Evolutionary conservation across 805 yeast genomes (phyloP).

Genomic region (Yarrowia sp.): DNA sequence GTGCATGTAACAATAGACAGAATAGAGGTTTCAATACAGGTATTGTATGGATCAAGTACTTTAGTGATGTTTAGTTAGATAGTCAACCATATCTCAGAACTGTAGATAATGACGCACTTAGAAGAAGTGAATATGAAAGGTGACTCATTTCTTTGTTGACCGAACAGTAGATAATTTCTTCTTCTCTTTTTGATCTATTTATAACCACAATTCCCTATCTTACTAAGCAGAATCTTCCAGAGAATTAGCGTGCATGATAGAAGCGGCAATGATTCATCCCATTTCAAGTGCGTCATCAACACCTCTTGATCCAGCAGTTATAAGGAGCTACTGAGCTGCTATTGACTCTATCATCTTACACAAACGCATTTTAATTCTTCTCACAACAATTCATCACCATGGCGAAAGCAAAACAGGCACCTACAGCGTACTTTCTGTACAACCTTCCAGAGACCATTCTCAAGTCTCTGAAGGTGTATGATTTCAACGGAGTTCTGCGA

Average conservation of each 20-base stretch:
- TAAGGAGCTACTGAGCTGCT: not conserved
- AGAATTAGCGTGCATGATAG: slow-evolving; percentile 9
- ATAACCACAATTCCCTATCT: not conserved
- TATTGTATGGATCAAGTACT: no score
- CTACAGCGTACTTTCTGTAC: slow-evolving; percentile 34
- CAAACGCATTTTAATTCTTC: not conserved
- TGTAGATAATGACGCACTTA: no score
- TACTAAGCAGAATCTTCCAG: not conserved
- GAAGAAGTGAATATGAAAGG: no score
- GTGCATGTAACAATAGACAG: no score
- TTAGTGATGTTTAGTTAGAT: no score
- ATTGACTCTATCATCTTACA: not conserved
- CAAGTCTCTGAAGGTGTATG: slow-evolving; percentile 21
- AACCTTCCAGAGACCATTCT: slow-evolving; percentile 34
- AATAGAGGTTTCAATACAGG: no score
- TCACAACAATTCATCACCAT: not conserved
- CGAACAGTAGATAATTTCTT: no score
- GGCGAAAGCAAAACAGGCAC: slow-evolving; percentile 15
- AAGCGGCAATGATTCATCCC: slow-evolving; percentile 37
- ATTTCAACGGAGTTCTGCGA: slow-evolving; percentile 32
- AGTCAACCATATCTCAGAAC: no score
- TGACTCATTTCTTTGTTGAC: no score
- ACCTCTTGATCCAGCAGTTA: not conserved
- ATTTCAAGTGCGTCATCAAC: slow-evolving; percentile 27
- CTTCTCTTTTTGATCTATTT: not conserved